Conservation (phyloP, 495 filamentous ascomycete species). For the Trichoderma reesei region DNA sequence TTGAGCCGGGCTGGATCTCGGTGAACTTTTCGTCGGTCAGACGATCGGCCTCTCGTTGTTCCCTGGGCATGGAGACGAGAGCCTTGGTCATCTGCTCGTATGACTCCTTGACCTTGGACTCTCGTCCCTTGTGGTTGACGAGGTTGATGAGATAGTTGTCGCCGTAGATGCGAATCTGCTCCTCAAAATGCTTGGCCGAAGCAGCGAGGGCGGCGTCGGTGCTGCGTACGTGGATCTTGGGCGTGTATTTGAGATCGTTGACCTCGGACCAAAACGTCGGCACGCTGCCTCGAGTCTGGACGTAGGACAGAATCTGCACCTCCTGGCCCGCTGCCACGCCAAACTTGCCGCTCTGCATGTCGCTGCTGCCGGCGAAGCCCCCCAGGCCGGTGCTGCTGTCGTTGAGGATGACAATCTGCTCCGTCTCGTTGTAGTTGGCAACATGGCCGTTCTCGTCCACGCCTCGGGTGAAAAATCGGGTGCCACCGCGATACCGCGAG, state of each 20-base stretch:
- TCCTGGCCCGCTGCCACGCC: slow-evolving; percentile 51
- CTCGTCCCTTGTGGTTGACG: slow-evolving; percentile 88
- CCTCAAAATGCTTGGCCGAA: slow-evolving; percentile 75
- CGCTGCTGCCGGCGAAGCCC: slow-evolving; percentile 68
- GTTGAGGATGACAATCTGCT: slow-evolving; percentile 82
- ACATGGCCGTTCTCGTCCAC: slow-evolving; percentile 90
- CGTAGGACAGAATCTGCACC: slow-evolving; percentile 81
- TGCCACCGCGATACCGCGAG: slow-evolving; percentile 78
- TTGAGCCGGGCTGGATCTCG: slow-evolving; percentile 54
- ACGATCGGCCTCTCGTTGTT: slow-evolving; percentile 46
- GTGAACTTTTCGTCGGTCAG: slow-evolving; percentile 70
- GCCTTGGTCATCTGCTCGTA: slow-evolving; percentile 79
- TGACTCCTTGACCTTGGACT: slow-evolving; percentile 75
- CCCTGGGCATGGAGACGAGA: slow-evolving; percentile 58
- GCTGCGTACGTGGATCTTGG: slow-evolving; percentile 75
- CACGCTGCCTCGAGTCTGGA: slow-evolving; percentile 91
- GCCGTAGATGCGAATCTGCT: slow-evolving; percentile 86
- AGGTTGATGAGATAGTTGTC: slow-evolving; percentile 96
- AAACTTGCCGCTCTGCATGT: slow-evolving; percentile 60
- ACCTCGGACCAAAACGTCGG: slow-evolving; percentile 93
- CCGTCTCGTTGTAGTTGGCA: slow-evolving; percentile 96
- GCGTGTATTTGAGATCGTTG: slow-evolving; percentile 81
- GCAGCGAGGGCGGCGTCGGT: slow-evolving; percentile 73
- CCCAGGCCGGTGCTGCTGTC: slow-evolving; percentile 61
- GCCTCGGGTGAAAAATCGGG: slow-evolving; percentile 87